Evolutionary conservation across 345 rosid genomes (phyloP), one percentile per base, ranked within the genome.

Genomic region (Populus euphratica): DNA sequence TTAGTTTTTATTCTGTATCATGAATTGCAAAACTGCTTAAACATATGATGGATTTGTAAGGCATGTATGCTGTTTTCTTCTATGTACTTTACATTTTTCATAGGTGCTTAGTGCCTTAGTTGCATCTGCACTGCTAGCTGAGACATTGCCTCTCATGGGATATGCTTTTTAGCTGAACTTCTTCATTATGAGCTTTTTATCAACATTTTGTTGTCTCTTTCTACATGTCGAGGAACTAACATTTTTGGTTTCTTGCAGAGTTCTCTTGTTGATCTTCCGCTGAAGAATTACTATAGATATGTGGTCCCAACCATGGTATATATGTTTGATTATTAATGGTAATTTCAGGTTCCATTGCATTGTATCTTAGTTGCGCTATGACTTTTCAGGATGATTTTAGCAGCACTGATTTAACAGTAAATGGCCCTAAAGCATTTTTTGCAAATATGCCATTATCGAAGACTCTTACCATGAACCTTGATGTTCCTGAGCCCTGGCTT

Each of bases 401-500:
- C 83, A 85, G 85, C 81, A 84, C 81, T 33, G 89, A 88, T 83
- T 82, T 79, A 83, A 81, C 91, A 27, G 88, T 94, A 81, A 86
- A 88, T 85, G 99, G 99, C 23, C 97, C 99, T 29, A 91, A 86
- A 85, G 99, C 99, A 27, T 93, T 89, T 88, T 96, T 96, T 41
- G 92, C 97, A 29, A 96, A 94, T 81, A 96, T 96, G 99, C 99
- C 98, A 65, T 81, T 94, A 79, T 92, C 99, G 56, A 96, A 96
- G 82, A 96, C 98, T 23, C 99, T 96, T 79, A 96, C 99, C 80
- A 92, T 96, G 99, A 96, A 96, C 87, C 95, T 96, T 74, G 99
- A 96, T 83, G 99, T 96, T 81, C 99, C 99, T 61, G 99, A 96
- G 83, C 97, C 99, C 64, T 96, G 99, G 99, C 99, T 96, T 85